Evolutionary conservation across 1,284 basidiomycete species (phyloP), one percentile per base, ranked within the genome.

Genomic region (Mycena sp.): DNA sequence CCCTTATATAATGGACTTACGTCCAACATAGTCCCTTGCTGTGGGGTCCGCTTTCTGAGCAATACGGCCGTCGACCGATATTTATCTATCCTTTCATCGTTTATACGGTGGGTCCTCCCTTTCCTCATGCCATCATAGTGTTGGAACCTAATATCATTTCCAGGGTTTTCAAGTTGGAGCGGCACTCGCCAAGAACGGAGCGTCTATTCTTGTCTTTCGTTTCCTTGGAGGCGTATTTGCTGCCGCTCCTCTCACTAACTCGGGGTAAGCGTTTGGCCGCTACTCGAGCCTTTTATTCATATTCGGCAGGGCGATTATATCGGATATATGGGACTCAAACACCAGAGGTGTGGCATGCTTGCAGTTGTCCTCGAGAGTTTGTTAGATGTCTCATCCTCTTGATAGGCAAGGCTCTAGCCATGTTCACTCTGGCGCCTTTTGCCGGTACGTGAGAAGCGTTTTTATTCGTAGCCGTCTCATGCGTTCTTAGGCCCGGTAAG

Each of bases 381-480:
- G 45, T 11, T 9, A 61, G 12, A 23, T 0, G 28, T 21, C 53
- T 58, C n/a, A 52, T 35, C 6, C 12, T 12, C 23, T 4, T 19
- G 25, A 16, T n/a, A 62, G 61, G 91, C 10, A 85, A 87, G 57
- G 91, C 92, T 0, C 78, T 93, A 58, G 86, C 87, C 16, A 73
- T 90, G 51, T 93, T 92, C 71, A 83, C 87, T 1, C 73, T 92
- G 6, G 90, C 91, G 4, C 93, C 93, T 1, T 94, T 95, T 69
- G 89, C 90, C 6, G 91, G 91, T 11, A 37, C 45, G n/a, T n/a
- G n/a, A n/a, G n/a, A n/a, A n/a, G n/a, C n/a, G n/a, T n/a, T n/a
- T n/a, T n/a, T n/a, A n/a, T n/a, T n/a, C n/a, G n/a, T n/a, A n/a
- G n/a, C n/a, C n/a, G n/a, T n/a, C n/a, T n/a, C n/a, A n/a, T n/a